Evolutionary conservation across 2,329 filamentous ascomycete species (phyloP).

Genomic region (Exserohilum rostratum): DNA sequence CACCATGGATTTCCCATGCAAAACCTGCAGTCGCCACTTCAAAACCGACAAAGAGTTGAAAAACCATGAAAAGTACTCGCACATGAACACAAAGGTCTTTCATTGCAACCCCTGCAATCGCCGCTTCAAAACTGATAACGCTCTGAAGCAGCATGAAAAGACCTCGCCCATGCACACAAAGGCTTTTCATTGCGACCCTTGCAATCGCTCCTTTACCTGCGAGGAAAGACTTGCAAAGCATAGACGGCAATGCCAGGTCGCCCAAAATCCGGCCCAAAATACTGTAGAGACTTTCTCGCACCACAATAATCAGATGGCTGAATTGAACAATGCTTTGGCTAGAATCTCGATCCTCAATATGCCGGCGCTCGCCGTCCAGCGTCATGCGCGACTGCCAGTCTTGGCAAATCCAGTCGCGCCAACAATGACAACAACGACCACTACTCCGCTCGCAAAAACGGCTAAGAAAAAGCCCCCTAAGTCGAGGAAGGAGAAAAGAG

Average conservation of each 20-base stretch:
- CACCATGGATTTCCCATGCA: neutral
- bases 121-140: neutral
- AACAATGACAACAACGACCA: neutral
- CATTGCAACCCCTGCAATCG: neutral
- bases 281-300: neutral
- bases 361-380: neutral
- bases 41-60: neutral
- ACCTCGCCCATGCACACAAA: neutral
- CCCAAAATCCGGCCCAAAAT: neutral
- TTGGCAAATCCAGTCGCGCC: neutral
- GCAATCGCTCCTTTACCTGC: neutral
- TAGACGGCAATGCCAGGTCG: neutral
- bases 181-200: neutral
- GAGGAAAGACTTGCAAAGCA: neutral
- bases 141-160: neutral
- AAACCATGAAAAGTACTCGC: neutral
- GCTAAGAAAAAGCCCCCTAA: neutral
- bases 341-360: neutral
- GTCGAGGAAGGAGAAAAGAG: no score
- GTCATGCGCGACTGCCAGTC: neutral
- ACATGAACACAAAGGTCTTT: neutral
- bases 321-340: neutral
- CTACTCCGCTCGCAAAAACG: neutral
- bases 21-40: neutral
- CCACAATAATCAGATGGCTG: neutral